These are phyloP conservation scores for Solanum sparsipilum DNA, from an alignment of 257 asterid genomes.

Conservation along the genomic window DNA sequence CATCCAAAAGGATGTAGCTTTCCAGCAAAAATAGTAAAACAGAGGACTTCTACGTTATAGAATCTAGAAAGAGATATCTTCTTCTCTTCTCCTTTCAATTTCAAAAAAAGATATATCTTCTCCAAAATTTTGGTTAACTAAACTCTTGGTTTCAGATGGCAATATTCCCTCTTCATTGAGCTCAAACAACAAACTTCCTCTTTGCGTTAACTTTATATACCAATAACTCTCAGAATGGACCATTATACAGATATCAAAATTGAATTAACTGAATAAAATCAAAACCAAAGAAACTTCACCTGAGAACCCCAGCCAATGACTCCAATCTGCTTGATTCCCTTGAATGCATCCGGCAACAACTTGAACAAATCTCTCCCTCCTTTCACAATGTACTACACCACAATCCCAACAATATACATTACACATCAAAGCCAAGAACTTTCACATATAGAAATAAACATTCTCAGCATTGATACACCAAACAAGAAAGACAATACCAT, in stretches of 20 bases:
- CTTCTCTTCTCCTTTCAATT: not conserved
- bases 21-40: not conserved
- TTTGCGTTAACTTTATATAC: not conserved
- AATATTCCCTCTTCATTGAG: not conserved
- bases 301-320: slow-evolving; percentile 99
- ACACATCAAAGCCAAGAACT: not conserved
- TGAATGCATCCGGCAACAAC: slow-evolving; percentile 78
- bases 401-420: not conserved
- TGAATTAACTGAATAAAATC: not conserved
- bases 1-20: not conserved
- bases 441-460: not conserved
- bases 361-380: slow-evolving; percentile 94
- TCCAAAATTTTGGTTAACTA: not conserved
- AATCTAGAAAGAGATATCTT: not conserved
- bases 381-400: slow-evolving; percentile 69
- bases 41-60: not conserved
- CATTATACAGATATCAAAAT: not conserved
- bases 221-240: not conserved
- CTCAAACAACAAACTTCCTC: not conserved
- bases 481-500: not conserved
- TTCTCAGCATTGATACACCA: not conserved
- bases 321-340: slow-evolving; percentile 93
- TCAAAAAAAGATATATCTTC: not conserved
- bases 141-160: not conserved
- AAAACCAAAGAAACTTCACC: slow-evolving; percentile 24